Evolutionary conservation across 768 basidiomycete genomes (phyloP), one percentile per base, ranked within the genome.

Genomic region (Serpula lacrymans): DNA sequence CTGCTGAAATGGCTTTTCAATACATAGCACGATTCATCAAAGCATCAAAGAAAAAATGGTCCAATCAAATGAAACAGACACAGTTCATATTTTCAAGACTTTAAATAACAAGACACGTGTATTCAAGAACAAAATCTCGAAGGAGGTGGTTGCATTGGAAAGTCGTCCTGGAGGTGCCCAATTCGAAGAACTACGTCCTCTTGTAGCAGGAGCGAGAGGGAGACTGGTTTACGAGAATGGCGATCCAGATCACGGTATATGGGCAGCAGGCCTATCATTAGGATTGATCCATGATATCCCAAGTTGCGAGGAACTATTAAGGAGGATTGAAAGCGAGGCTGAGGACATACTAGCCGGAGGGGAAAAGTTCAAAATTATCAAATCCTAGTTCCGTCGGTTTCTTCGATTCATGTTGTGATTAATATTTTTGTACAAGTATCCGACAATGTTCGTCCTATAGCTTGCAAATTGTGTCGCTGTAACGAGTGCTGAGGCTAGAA

Each of bases 31-130:
- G 11, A 89, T 93, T 40, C 93, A 95, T 59, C 75, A 85, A 45
- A 85, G 80, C 47, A 88, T 97, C 73, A 96, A 97, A 60, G 74
- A 92, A 38, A 86, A 78, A 61, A 95, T 96, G 34, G 84, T 96
- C 26, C 70, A 76, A 11, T 84, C 90, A 9, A 80, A 74, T 1
- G 94, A 96, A 59, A 73, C 75, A 40, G 88, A 92, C 58, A 91
- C 91, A 0, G 58, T 86, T 2, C 92, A 94, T 61, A 93, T 96
- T 51, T 92, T 96, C 72, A 78, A 92, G 37, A 91, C 88, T 1
- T 63, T 95, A 33, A 72, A 74, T 54, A 90, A 92, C 55, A 89
- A 88, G 3, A 78, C 87, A 10, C 77, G 88, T n/a, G 87, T 90
- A 9, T 88, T 73, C 71, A 91, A 84, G 71, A 94, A 94, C 67